Percentiles rank a stretch among this genome's conserved stretches.
phyloP scores from a whole-genome alignment of 805 yeast genomes.

The Yarrowia phangngaensis region DNA sequence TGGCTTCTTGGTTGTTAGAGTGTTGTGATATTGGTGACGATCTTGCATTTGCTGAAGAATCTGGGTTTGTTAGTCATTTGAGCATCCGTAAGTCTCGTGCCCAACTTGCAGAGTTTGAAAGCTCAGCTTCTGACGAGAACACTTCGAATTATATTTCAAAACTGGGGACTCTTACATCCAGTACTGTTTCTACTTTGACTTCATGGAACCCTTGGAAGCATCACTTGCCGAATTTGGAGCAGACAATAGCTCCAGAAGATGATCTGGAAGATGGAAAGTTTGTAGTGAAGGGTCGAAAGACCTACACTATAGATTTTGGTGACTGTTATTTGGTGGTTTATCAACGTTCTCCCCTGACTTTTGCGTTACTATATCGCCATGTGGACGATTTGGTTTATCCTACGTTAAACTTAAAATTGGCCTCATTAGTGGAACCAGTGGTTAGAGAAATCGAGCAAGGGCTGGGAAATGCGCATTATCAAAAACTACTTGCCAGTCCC shows the following conservation, averaged over 20 bases:
- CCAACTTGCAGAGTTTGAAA: conserved; percentile 2
- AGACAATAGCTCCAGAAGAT: conserved; percentile 24
- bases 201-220: conserved; percentile 23
- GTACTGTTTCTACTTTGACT: not conserved
- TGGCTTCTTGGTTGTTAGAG: conserved; percentile 7
- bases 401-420: conserved; percentile 32
- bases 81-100: conserved; percentile 15
- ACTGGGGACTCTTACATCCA: conserved; percentile 1
- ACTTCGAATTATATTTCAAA: conserved; percentile 3
- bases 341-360: conserved; percentile 33
- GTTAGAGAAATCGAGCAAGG: conserved; percentile 29
- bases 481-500: not conserved
- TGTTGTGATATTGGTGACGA: conserved; percentile 22
- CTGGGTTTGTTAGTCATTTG: conserved; percentile 21
- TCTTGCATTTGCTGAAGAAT: conserved; percentile 3
- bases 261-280: conserved; percentile 6
- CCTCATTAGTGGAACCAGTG: conserved; percentile 34
- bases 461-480: not conserved
- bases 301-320: conserved; percentile 4
- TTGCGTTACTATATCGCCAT: conserved; percentile 30
- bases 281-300: not conserved
- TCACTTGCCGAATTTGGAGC: conserved; percentile 8
- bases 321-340: conserved; percentile 31
- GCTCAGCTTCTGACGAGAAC: not conserved
- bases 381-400: conserved; percentile 24